Conservation (phyloP, 768 basidiomycete species). For the Boletellus ananiceps region DNA sequence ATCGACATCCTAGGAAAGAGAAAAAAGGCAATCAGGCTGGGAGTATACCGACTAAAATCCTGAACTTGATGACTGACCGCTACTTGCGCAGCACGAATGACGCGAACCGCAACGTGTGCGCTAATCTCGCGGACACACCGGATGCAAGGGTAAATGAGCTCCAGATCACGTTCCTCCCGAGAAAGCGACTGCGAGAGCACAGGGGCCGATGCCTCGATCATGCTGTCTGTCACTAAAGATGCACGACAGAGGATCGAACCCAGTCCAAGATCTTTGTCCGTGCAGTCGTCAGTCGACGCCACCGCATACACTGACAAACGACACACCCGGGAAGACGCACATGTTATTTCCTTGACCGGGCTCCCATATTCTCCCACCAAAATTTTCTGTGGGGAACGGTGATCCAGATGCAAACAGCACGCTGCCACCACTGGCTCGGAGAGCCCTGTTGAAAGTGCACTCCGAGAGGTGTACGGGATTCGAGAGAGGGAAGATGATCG, state of each 20-base stretch:
- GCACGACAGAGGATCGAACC: slow-evolving; percentile 71
- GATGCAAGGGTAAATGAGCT: slow-evolving; percentile 79
- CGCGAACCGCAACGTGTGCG: slow-evolving; percentile 62
- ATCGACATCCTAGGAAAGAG: slow-evolving; percentile 46
- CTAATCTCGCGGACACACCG: slow-evolving; percentile 86
- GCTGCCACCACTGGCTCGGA: slow-evolving; percentile 63
- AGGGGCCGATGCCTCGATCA: slow-evolving; percentile 86
- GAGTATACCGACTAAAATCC: slow-evolving; percentile 16
- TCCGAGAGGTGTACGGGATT: slow-evolving; percentile 84
- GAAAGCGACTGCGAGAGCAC: slow-evolving; percentile 75
- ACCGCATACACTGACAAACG: neutral
- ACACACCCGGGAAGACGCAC: slow-evolving; percentile 71
- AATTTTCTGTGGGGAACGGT: slow-evolving; percentile 68
- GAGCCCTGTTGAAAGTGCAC: slow-evolving; percentile 74
- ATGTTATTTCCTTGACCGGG: slow-evolving; percentile 85
- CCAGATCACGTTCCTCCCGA: slow-evolving; percentile 56
- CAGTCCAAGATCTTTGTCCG: slow-evolving; percentile 45
- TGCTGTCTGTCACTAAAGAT: slow-evolving; percentile 68
- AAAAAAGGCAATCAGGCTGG: neutral
- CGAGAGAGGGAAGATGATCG: slow-evolving; percentile 91
- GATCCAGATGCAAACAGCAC: slow-evolving; percentile 88
- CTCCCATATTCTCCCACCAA: slow-evolving; percentile 52
- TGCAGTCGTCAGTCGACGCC: slow-evolving; percentile 1
- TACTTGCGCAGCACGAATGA: slow-evolving; percentile 78
- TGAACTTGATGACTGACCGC: slow-evolving; percentile 44